Conservation (phyloP, 805 yeast species). For the Ogataea paraovalis region DNA sequence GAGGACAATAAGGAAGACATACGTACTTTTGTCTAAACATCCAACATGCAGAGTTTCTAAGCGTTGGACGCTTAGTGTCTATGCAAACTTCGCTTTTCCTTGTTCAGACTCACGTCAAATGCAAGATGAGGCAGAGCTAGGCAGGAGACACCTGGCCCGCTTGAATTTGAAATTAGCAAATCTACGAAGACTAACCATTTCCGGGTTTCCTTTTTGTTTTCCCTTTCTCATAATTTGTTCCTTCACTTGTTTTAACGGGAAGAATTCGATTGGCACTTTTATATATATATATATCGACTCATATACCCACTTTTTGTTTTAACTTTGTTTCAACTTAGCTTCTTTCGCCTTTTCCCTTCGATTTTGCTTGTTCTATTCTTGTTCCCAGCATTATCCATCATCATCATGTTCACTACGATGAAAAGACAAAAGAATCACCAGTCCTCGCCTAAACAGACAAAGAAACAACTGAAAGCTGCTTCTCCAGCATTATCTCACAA, state of each 20-base stretch:
- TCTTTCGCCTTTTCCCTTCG: no score
- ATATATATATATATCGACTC: no score
- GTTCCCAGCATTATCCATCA: not conserved
- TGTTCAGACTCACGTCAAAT: not conserved
- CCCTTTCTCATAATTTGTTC: not conserved
- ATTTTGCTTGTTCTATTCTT: not conserved
- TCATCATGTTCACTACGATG: not conserved
- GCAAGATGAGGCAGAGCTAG: not conserved
- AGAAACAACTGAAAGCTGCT: constrained; percentile 1
- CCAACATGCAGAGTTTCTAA: no score
- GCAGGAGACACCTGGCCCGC: not conserved
- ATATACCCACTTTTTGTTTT: no score
- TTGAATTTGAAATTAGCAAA: not conserved
- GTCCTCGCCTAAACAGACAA: constrained; percentile 1
- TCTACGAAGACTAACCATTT: not conserved
- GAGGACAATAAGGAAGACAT: no score
- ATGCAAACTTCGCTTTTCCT: no score
- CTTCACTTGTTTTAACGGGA: no score
- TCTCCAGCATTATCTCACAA: constrained; percentile 1
- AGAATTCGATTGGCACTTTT: not conserved
- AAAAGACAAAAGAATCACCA: constrained; percentile 2
- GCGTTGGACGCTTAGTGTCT: no score
- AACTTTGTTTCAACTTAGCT: no score
- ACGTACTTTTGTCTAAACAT: no score
- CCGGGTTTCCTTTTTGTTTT: not conserved